Evolutionary conservation across 176 grass and related monocot species (phyloP), one percentile per base, ranked within the genome.

Genomic region (Calamus simplicifolius): DNA sequence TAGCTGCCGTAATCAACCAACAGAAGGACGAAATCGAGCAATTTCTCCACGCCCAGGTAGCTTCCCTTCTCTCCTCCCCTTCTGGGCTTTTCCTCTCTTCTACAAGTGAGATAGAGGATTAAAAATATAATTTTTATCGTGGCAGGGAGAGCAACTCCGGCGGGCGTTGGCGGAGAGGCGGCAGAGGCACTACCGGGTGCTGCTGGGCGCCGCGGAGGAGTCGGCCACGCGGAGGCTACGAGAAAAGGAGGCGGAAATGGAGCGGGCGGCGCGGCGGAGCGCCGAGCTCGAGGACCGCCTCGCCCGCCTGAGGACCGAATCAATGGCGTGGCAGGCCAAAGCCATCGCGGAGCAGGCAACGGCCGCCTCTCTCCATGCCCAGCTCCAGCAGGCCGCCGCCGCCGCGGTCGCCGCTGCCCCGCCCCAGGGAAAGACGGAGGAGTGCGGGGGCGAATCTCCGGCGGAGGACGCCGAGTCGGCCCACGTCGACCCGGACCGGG

Each of bases 1-100:
- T 96, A 21, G 74, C 77, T 15, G 52, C 61, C 2, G 83, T 84
- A 77, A 81, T 87, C 49, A 81, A 83, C 38, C 77, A 70, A 59
- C 80, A 87, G 0, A 79, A 75, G 4, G 79, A 81, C 28, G 86
- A 87, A 79, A 73, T 96, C 68, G 77, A 87, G 51, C 68, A 69
- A 27, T 96, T 90, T 51, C 73, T 90, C 69, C 75, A 68, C 5
- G 80, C 77, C 18, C 91, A 95, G 83, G 91, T 95, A 79, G 68
- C 25, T 58, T 17, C 25, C 53, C 21, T 16, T 50, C n/a, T 12
- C 26, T 19, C 49, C 7, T 25, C 16, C 28, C 21, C 56, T 56
- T 63, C 43, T 58, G 15, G 25, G 35, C 8, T 43, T 43, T 43
- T 43, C 35, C 35, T 43, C 35, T 43, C 35, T 13, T 43, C 35